These are phyloP conservation scores for Trametes villosa DNA, from an alignment of 768 basidiomycete genomes.

Conservation along the genomic window DNA sequence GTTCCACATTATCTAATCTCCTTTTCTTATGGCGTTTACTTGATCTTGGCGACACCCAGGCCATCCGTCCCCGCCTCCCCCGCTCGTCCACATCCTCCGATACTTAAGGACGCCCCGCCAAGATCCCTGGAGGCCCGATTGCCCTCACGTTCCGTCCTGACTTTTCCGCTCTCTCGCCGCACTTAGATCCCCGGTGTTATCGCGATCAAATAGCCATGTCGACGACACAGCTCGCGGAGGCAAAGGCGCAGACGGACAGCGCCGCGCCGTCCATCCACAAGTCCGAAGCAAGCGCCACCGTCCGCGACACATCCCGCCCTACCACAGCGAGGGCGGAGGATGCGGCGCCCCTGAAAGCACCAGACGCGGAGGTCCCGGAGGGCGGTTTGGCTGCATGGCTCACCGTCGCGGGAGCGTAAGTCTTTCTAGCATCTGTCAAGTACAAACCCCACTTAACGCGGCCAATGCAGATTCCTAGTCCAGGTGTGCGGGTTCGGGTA, in stretches of 20 bases:
- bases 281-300: constrained; percentile 1
- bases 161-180: too few relatives aligned
- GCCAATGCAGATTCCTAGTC: constrained; percentile 26
- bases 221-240: not conserved
- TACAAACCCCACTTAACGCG: not conserved
- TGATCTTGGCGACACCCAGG: too few relatives aligned
- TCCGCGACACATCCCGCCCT: constrained; percentile 1
- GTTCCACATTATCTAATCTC: too few relatives aligned
- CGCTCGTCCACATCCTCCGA: too few relatives aligned
- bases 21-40: too few relatives aligned
- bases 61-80: too few relatives aligned
- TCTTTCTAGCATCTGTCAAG: constrained; percentile 2
- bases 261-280: constrained; percentile 4
- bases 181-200: too few relatives aligned
- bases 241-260: not conserved
- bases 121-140: too few relatives aligned
- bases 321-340: not conserved
- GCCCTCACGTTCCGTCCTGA: too few relatives aligned
- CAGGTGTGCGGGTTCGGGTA: constrained; percentile 30
- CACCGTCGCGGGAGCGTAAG: constrained; percentile 25
- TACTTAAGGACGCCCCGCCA: too few relatives aligned
- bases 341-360: not conserved
- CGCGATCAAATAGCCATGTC: too few relatives aligned
- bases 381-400: constrained; percentile 30
- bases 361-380: constrained; percentile 20